Conservation (phyloP, 2,329 filamentous ascomycete species). For the Cladobotryum mycophilum region DNA sequence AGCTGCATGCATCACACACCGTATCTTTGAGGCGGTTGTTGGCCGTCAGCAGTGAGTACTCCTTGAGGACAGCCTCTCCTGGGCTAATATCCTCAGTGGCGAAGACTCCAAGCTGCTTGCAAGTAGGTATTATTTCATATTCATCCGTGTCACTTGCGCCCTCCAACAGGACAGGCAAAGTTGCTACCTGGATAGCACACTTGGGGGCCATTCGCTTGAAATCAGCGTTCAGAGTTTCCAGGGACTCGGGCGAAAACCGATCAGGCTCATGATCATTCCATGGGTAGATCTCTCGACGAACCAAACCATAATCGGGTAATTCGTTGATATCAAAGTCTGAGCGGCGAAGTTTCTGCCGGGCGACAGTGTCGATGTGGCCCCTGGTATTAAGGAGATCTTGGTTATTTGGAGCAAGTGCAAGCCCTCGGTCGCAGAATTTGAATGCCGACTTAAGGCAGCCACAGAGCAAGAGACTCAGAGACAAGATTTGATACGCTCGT, state of each 20-base stretch:
- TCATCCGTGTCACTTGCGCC: conserved; percentile 44
- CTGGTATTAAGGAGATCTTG: conserved; percentile 48
- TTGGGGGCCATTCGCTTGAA: conserved; percentile 68
- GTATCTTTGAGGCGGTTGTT: conserved; percentile 83
- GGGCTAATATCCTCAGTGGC: conserved; percentile 73
- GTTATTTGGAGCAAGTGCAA: conserved; percentile 49
- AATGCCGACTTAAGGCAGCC: conserved; percentile 63
- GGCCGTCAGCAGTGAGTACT: conserved; percentile 81
- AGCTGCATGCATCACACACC: conserved; percentile 84
- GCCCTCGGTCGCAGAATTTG: conserved; percentile 58
- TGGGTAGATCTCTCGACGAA: conserved; percentile 64
- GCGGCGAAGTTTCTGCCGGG: conserved; percentile 41
- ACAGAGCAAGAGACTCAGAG: conserved; percentile 54
- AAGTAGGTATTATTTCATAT: conserved; percentile 49
- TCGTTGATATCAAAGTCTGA: conserved; percentile 43
- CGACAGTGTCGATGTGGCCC: conserved; percentile 48
- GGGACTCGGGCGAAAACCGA: conserved; percentile 60
- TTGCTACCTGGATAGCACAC: conserved; percentile 69
- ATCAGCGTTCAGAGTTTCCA: conserved; percentile 65
- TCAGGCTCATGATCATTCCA: conserved; percentile 65
- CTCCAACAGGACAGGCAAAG: conserved; percentile 65
- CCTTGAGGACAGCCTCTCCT: conserved; percentile 69
- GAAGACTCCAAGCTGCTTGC: conserved; percentile 82
- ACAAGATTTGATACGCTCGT: conserved; percentile 53
- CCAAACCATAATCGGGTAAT: conserved; percentile 63